Base-by-base conservation (phyloP, 495 filamentous ascomycete genomes). In the Tuber umbilicatum region DNA sequence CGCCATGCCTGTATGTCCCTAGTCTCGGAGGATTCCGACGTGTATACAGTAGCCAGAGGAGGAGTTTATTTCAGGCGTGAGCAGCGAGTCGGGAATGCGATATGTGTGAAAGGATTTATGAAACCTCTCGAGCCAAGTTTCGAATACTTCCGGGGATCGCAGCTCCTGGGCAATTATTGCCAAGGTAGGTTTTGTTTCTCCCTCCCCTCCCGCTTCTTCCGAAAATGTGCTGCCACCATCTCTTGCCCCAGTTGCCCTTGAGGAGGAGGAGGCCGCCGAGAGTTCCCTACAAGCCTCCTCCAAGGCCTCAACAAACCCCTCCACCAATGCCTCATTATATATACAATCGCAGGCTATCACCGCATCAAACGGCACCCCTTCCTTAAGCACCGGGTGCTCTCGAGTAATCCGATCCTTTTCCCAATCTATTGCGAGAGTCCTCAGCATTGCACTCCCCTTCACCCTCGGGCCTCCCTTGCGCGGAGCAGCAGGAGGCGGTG, bases 301-400 rank as follows among this genome's bases (percentile, higher is more conserved):
- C 84, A 94, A 97, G 0, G 93, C 91, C 70, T 89, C 86, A n/a
- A 97, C 91, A 31, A 97, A 88, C 1, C 93, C 92, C 45, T 88
- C 85, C 23, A 97, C 89, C 5, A 99, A 87, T 7, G 90, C 86
- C 77, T 97, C 93, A 82, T 94, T 94, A 84, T 95, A 97, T 82
- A 97, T 90, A 79, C 93, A 96, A 81, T 96, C 93, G 83, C 92
- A 96, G 7, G 94, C 93, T 31, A 94, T 82, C 5, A 97, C 86
- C 3, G 87, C 84, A 75, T 93, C 90, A 73, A 91, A 87, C 37
- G 67, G 38, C 39, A 64, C 50, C 27, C 68, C 68, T 27, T 64
- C 70, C 39, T 40, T 50, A 27, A 82, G 69, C 38, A 64, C 42
- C 40, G 73, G 80, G 69, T 82, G 80, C 37, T 80, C 69, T n/a